Base-by-base conservation (phyloP, 768 basidiomycete genomes). In the Macrolepiota fuliginosa region DNA sequence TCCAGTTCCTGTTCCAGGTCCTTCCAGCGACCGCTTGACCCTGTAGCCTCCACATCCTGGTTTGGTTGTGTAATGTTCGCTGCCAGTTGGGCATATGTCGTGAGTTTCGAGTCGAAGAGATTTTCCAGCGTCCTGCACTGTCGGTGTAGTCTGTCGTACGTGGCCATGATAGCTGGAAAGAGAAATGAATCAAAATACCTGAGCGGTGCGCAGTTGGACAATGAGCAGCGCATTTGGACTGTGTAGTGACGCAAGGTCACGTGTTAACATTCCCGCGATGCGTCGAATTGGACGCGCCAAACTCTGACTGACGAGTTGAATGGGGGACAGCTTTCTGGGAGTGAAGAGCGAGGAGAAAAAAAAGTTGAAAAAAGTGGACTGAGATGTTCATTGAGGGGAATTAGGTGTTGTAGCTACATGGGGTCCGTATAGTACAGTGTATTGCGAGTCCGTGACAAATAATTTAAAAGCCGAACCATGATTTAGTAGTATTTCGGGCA, bases 51-150 rank as follows among this genome's bases (percentile, higher is more conserved):
- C 27, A 92, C 67, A 69, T 90, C 91, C 63, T 83, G 74, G 46
- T 74, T 79, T 19, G 74, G 74, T 58, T 78, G 78, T 12, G 84
- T 83, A 63, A 89, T 81, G 32, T 79, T 80, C 3, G 90, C 84
- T 7, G 91, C 94, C 45, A 97, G 79, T 67, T 93, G 91, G 19
- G 93, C 86, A 74, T 98, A 98, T 10, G 92, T 81, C 0, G 93
- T 93, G 32, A 99, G 81, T 72, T 97, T 96, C 35, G 90, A 78
- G 70, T 97, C 94, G 64, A 98, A 91, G 24, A 94, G 82, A 50
- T 94, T 93, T 71, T 98, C 96, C 27, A 98, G 86, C 4, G 95
- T 95, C 68, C 96, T 83, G 75, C 93, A 93, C 74, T 96, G 94
- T 57, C 94, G 80, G 68, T 97, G 91, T 35, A 98, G 81, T 58